Evolutionary conservation across 2,329 filamentous ascomycete genomes (phyloP), one percentile per base, ranked within the genome.

Genomic region (Onygenales sp.): DNA sequence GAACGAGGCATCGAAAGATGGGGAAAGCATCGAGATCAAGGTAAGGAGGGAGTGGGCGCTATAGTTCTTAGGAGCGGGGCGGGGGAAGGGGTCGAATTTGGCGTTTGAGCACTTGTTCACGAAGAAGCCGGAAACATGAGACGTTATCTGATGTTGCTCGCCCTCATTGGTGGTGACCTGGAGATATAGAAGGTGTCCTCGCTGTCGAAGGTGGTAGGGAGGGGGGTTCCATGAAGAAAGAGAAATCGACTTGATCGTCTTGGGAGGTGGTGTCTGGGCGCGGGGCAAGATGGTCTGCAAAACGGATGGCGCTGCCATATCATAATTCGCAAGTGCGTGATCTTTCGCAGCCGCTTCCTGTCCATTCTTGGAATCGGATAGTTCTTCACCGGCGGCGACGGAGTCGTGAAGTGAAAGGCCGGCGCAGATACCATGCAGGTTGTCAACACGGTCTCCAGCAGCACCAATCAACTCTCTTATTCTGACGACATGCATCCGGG

Each of bases 221-320:
- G 92, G 91, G 39, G 94, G 93, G 73, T 97, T 97, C 93, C 93
- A 98, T 5, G 90, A 80, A 11, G 93, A 97, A 33, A 98, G 76
- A 33, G 88, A 84, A 51, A 98, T 82, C 11, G 84, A 82, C 74
- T 96, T 97, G 61, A 98, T 80, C 0, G 91, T 95, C 78, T 92
- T 96, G 2, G 92, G 92, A 3, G 87, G 78, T 17, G 84, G 74
- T 13, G 85, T 80, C 56, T 84, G 78, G 38, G 78, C 69, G 51
- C 78, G 76, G 4, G 90, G 87, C 13, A 96, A 73, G 48, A 97
- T 80, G 8, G 80, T 84, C 42, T 83, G 80, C 45, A 93, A 75
- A 9, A 83, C 78, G 1, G 85, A 84, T 3, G 81, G 74, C 13
- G 83, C 80, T 50, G 84, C 77, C 66, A 97, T 87, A 61, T 94